phyloP scores from a whole-genome alignment of 305 asterid species.

The Coffea humblotiana region DNA sequence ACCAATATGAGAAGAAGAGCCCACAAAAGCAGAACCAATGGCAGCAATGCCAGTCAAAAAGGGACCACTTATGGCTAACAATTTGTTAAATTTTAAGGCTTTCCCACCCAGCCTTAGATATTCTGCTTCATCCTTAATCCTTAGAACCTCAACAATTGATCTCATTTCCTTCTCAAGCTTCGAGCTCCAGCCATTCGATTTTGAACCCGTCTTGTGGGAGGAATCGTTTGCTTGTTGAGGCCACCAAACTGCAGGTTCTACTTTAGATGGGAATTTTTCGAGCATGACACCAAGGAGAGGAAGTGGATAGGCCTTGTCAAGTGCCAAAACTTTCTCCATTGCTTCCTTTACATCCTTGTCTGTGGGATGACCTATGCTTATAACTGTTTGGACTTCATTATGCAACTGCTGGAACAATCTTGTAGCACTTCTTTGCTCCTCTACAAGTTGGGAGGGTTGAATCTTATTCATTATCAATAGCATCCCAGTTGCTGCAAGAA shows the following conservation, averaged over 20 bases:
- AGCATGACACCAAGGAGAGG: slow-evolving; percentile 51
- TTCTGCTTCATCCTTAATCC: slow-evolving; percentile 39
- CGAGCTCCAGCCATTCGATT: slow-evolving; percentile 38
- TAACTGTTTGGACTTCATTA: slow-evolving; percentile 25
- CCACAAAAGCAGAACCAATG: slow-evolving; percentile 28
- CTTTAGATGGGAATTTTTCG: slow-evolving; percentile 43
- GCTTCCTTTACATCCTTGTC: slow-evolving; percentile 24
- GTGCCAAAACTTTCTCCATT: slow-evolving; percentile 41
- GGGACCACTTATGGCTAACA: slow-evolving; percentile 41
- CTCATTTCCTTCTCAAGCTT: slow-evolving; percentile 41
- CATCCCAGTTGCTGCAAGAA: slow-evolving; percentile 41
- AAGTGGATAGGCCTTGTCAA: slow-evolving; percentile 55
- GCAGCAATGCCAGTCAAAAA: slow-evolving; percentile 39
- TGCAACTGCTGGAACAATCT: slow-evolving; percentile 37
- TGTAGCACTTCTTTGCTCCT: slow-evolving; percentile 45
- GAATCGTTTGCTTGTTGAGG: slow-evolving; percentile 17
- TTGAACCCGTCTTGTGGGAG: background rate
- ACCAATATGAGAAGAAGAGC: slow-evolving; percentile 22
- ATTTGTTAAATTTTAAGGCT: slow-evolving; percentile 42
- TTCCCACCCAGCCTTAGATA: slow-evolving; percentile 38
- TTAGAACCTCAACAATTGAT: slow-evolving; percentile 25
- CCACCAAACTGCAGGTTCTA: slow-evolving; percentile 53
- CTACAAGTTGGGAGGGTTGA: slow-evolving; percentile 58
- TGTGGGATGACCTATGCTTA: slow-evolving; percentile 12
- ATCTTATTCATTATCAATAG: slow-evolving; percentile 39